Base-by-base conservation (phyloP, 2,329 filamentous ascomycete species). In the Samsoniella hepiali region DNA sequence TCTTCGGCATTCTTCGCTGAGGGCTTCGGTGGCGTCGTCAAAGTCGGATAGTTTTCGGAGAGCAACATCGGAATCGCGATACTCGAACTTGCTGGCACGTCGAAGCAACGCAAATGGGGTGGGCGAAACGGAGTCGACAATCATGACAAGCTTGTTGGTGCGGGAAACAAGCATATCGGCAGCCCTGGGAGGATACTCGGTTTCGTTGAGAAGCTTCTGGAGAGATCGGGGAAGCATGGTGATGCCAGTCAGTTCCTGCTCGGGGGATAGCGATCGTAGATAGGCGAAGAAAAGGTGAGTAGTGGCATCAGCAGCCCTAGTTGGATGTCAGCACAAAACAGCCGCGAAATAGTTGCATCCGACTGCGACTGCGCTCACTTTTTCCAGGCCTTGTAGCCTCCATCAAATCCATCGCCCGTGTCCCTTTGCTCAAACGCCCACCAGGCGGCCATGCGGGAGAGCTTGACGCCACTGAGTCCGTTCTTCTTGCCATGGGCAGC, bases 271-370 rank as follows among this genome's bases (percentile, higher is more conserved):
- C 0, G 93, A 97, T 69, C 95, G 87, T 55, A 99, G 85, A 74
- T 98, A 99, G 63, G 95, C 95, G 73, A 99, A 99, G 82, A 99
- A 99, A 62, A 99, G 81, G 79, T 99, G 95, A 72, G 93, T 97
- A 27, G 94, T 93, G 61, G 95, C 95, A 81, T 98, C 93, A 64
- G 95, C 95, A 65, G 94, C 93, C 72, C 91, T 96, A 59, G 17
- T 61, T 29, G 31, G n/a, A 15, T 51, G 58, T 71, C 22, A 72
- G 69, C 38, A 61, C 64, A 54, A 42, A 22, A 15, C 47, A 17
- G 40, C 10, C 42, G 32, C 7, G 4, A 22, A 50, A 32, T 11
- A 31, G 11, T 53, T 7, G 10, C 17, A 44, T 8, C 10, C 11
- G 38, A 64, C 54, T 47, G 27, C 17, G 63, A 32, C 13, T 40